Base-by-base conservation (phyloP, 2,329 filamentous ascomycete species). In the Aspergillus felis region DNA sequence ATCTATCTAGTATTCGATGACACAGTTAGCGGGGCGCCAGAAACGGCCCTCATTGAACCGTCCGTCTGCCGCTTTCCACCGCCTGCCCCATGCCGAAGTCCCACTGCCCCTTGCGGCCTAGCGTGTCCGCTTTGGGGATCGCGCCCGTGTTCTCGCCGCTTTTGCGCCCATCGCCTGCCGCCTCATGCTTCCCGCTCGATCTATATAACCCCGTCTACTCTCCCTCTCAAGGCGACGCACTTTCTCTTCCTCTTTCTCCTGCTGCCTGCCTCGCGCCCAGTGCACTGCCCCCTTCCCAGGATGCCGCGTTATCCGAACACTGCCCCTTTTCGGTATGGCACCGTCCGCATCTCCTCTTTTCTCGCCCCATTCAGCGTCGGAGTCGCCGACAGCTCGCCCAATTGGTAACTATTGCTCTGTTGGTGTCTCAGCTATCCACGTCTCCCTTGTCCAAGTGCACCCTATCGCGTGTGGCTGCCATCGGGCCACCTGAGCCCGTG, bases 121-220 rank as follows among this genome's bases (percentile, higher is more conserved):
- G 27, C 27, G 5, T 3, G 7, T 27, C 64, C 55, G 49, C 25
- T 64, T 66, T 35, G 38, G 61, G 64, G 35, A 66, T 66, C 54
- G 59, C 54, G 58, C 51, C 55, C 3, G 10, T 22, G 8, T 54
- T 53, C 60, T 61, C 47, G 51, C 65, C 7, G 27, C 27, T 27
- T 27, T 27, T 7, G 5, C 2, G 27, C 27, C 27, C 2, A 27
- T 27, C 7, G 5, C 27, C 27, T 27, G 27, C 27, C 27, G 5
- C 27, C 27, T 27, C 27, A 27, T 27, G 27, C 27, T 6, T 27
- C 27, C 6, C 7, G 27, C 5, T 1, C 7, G 7, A 27, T 27
- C 27, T 27, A 27, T 27, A 27, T 27, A 27, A 27, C 27, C 27
- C 27, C 2, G 27, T 27, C 27, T 27, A 27, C 27, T 6, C 27